Conservation (phyloP, 371 early-diverging fungal species). For the Coemansia sp. region DNA sequence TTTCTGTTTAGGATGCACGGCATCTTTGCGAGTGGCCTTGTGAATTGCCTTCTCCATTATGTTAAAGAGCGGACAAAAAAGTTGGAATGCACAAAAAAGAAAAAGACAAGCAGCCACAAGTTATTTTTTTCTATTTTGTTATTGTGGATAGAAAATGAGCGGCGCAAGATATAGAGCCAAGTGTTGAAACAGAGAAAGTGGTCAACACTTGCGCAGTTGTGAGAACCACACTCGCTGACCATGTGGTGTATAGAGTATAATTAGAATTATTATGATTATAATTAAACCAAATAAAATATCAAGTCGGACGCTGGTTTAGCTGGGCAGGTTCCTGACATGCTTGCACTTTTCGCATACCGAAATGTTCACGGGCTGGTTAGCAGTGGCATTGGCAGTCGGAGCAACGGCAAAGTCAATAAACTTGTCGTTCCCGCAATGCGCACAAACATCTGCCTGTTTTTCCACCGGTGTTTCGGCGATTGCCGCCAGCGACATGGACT, state of each 20-base stretch:
- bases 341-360: constrained; percentile 42
- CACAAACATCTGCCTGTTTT: constrained; percentile 11
- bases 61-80: not conserved
- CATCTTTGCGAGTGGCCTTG: constrained; percentile 76
- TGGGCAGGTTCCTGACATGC: constrained; percentile 35
- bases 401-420: constrained; percentile 44
- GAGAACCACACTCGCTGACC: too few relatives aligned
- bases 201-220: too few relatives aligned
- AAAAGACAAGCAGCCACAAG: not conserved
- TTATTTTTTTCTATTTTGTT: too few relatives aligned
- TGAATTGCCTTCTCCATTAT: constrained; percentile 72
- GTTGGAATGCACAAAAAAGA: not conserved
- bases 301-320: not conserved
- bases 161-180: too few relatives aligned
- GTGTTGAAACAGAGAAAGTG: too few relatives aligned
- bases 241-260: too few relatives aligned
- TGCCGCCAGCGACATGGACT: constrained; percentile 4
- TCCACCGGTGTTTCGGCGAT: not conserved
- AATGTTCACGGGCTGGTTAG: constrained; percentile 8
- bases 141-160: too few relatives aligned
- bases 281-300: too few relatives aligned
- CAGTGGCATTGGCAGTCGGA: not conserved
- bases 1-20: constrained; percentile 78
- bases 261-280: too few relatives aligned
- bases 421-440: constrained; percentile 31